Evolutionary conservation across 768 basidiomycete species (phyloP).

Genomic region (Phanerodontia chrysosporium): DNA sequence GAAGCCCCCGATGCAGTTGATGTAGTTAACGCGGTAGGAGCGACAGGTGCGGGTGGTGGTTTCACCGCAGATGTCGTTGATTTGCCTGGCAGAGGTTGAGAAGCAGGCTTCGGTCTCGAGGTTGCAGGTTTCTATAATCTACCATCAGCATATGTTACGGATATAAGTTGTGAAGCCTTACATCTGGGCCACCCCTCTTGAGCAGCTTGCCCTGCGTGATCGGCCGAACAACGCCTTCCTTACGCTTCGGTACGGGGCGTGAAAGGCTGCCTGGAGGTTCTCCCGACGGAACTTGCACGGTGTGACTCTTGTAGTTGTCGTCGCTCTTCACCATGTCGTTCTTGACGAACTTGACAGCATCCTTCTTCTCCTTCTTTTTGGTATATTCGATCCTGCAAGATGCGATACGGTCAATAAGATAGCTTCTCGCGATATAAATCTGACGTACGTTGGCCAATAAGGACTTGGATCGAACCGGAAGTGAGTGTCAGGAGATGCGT

Average conservation of each 20-base stretch:
- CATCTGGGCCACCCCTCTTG: conserved; percentile 65
- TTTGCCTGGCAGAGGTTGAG: conserved; percentile 61
- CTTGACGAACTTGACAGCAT: conserved; percentile 81
- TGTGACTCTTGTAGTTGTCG: conserved; percentile 91
- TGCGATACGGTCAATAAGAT: too few relatives aligned
- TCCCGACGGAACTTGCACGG: conserved; percentile 83
- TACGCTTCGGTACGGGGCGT: conserved; percentile 79
- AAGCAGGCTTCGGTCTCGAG: conserved; percentile 47
- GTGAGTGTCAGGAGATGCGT: conserved; percentile 80
- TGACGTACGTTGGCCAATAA: conserved; percentile 74
- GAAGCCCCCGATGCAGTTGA: conserved; percentile 31
- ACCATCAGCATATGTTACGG: background rate
- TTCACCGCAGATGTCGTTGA: conserved; percentile 34
- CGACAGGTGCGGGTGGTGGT: conserved; percentile 25
- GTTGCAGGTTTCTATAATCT: conserved; percentile 40
- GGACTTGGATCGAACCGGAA: conserved; percentile 66
- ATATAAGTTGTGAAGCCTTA: conserved; percentile 15
- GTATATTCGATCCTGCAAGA: conserved; percentile 80
- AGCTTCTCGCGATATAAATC: too few relatives aligned
- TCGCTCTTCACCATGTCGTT: conserved; percentile 79
- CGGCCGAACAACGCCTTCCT: conserved; percentile 80
- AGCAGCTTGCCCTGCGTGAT: conserved; percentile 83
- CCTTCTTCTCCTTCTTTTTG: conserved; percentile 97
- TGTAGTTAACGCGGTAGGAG: conserved; percentile 28
- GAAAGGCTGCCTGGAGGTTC: conserved; percentile 81